Evolutionary conservation across 108 stramenopile species (phyloP), one percentile per base, ranked within the genome.

Genomic region (Hondaea fermentalgiana): DNA sequence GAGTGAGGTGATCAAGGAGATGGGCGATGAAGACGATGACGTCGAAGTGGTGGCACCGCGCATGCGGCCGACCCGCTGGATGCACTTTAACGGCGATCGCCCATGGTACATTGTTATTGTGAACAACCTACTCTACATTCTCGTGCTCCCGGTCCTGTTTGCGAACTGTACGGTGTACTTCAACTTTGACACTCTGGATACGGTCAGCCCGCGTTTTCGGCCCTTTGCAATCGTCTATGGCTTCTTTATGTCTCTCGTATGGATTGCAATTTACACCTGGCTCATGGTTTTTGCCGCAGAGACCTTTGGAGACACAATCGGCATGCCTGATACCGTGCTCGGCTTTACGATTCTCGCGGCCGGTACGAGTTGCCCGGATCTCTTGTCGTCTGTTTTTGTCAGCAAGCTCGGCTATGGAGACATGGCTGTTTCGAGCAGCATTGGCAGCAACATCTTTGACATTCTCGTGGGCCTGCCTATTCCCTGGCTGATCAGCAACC

Each of bases 301-400:
- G 44, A 87, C 47, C 58, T 87, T 90, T 60, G 90, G 87, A 35
- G 29, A 42, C 23, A 88, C 72, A 29, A 47, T 90, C 44, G 83
- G 93, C 53, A 94, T 96, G 43, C 94, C 95, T 25, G 92, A 94
- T 90, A 89, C 94, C 16, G 89, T 96, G 16, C 91, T 96, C 87
- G 96, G 96, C 8, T 91, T 95, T 45, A 96, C 96, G 5, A 89
- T 96, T 4, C 93, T 93, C 35, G 96, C 96, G 10, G 95, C 95
- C 59, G 96, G 96, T 44, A 94, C 93, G 58, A 92, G 90, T 60
- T 92, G 93, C 43, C 94, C 94, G 45, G 92, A 93, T 47, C 64
- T 71, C 25, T 71, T 88, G 44, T 71, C 64, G 25, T 88, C 88
- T 12, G 64, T 88, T 19, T 55, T 71, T 42, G 64, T 88, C 29